A percentile compares a stretch with the other conserved stretches of the same genome.
phyloP scores from a whole-genome alignment of 2,329 filamentous ascomycete genomes.

The Trichoderma hamatum region DNA sequence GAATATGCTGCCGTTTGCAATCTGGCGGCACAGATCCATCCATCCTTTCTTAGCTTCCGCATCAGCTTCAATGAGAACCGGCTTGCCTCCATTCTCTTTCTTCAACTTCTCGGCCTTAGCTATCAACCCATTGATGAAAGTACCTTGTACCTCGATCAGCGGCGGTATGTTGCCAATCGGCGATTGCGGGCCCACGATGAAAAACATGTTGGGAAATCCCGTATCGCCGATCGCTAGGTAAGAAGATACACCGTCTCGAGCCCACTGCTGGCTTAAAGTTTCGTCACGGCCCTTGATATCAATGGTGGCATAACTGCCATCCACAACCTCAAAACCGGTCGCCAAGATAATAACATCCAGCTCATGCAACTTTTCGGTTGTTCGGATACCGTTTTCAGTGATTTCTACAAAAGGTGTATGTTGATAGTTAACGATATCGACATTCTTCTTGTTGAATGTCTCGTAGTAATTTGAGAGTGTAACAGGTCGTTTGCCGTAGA shows the following conservation, averaged over 20 bases:
- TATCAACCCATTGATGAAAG: neutral
- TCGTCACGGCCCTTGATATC: neutral
- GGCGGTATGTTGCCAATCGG: neutral
- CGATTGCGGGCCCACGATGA: neutral
- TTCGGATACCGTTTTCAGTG: conserved; percentile 4
- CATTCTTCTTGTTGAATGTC: conserved; percentile 7
- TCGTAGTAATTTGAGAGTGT: neutral
- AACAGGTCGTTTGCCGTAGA: neutral
- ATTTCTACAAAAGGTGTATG: neutral
- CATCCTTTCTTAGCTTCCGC: neutral
- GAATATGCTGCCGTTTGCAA: neutral
- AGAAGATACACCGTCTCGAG: neutral
- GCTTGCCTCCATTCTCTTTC: neutral
- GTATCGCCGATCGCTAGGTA: neutral
- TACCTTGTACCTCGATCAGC: neutral
- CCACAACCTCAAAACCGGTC: neutral
- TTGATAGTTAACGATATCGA: neutral
- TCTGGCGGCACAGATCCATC: neutral
- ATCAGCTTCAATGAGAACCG: neutral
- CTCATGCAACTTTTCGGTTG: neutral
- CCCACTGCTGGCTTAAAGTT: neutral
- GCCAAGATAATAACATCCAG: conserved; percentile 1
- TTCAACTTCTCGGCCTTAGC: neutral
- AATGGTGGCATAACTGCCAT: neutral
- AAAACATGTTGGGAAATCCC: conserved; percentile 1